A percentile compares a stretch with the other conserved stretches of the same genome.
These are phyloP conservation scores for Claviceps pazoutovae DNA, from an alignment of 2,329 filamentous ascomycete genomes.

Conservation along the genomic window DNA sequence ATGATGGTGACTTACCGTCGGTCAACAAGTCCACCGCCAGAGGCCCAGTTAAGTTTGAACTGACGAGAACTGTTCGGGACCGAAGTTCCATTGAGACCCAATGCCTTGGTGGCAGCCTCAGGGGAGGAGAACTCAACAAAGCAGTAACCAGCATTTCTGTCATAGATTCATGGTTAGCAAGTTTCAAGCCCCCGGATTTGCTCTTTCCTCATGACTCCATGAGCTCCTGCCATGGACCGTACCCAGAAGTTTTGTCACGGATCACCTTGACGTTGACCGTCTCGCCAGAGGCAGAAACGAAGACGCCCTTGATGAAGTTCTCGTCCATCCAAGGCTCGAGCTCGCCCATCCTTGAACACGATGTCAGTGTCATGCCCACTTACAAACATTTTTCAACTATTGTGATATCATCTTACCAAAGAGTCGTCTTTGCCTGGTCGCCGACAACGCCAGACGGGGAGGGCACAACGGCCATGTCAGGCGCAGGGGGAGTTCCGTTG, in stretches of 20 bases:
- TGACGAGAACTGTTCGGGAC: slow-evolving; percentile 90
- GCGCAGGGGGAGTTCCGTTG: slow-evolving; percentile 26
- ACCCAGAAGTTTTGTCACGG: slow-evolving; percentile 97
- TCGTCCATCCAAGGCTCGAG: slow-evolving; percentile 99
- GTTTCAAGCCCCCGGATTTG: neutral
- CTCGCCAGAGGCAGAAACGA: slow-evolving; percentile 77
- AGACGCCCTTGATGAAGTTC: slow-evolving; percentile 93
- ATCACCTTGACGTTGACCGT: slow-evolving; percentile 99
- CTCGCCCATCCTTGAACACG: slow-evolving; percentile 75
- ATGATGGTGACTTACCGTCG: slow-evolving; percentile 49
- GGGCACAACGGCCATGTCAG: slow-evolving; percentile 22
- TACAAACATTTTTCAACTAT: neutral
- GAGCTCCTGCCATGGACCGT: slow-evolving; percentile 13
- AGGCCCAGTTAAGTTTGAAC: slow-evolving; percentile 99
- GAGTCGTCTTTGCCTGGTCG: slow-evolving; percentile 42
- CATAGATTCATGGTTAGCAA: neutral
- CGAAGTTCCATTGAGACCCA: slow-evolving; percentile 73
- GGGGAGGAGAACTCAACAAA: slow-evolving; percentile 85
- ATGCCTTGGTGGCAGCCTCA: slow-evolving; percentile 78
- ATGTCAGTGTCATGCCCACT: slow-evolving; percentile 7
- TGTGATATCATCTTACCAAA: slow-evolving; percentile 30
- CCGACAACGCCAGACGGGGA: slow-evolving; percentile 21
- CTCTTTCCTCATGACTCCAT: neutral
- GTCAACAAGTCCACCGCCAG: slow-evolving; percentile 87
- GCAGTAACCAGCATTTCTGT: slow-evolving; percentile 92